Base-by-base conservation (phyloP, 2,329 filamentous ascomycete genomes). In the Penicillium frequentans region DNA sequence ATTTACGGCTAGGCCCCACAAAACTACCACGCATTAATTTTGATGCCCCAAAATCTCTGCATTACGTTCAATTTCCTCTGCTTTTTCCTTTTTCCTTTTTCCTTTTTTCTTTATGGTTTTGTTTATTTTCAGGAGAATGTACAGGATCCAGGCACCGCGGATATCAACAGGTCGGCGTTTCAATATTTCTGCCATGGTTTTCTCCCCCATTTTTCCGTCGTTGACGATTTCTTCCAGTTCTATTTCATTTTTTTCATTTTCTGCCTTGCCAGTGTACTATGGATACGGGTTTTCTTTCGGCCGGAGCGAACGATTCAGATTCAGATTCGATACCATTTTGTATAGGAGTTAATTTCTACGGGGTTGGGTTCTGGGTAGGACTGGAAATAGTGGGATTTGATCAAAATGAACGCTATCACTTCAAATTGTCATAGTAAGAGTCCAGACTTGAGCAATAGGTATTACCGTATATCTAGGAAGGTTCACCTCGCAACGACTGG, bases 271-370 rank as follows among this genome's bases (percentile, higher is more conserved):
- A 60, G 58, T 51, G 62, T 68, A 66, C 62, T 63, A 60, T 64
- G 65, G 67, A 60, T 61, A 64, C 65, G 62, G 49, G 60, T 58
- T 54, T 59, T 62, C 29, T 59, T 62, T 62, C 51, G 59, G 55
- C 55, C 55, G 60, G 60, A 56, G 54, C 44, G 21, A 44, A 56
- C 61, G 61, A 60, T 68, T 65, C 54, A 50, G 63, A 59, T 57
- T 62, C 66, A 65, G 58, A 73, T 66, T 71, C 67, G 65, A 72
- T 72, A 72, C 71, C 70, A 74, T 71, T 70, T 64, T 69, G 66
- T 66, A 68, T 60, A 68, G 68, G 67, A 64, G 62, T 68, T 70
- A 61, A 50, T 60, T 54, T 59, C 55, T 46, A 57, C 54, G 49
- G 58, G 52, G 53, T 50, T 56, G 52, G 46, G 37, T 43, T 52